Evolutionary conservation across 2,329 filamentous ascomycete species (phyloP).

Genomic region (Alternaria dauci): DNA sequence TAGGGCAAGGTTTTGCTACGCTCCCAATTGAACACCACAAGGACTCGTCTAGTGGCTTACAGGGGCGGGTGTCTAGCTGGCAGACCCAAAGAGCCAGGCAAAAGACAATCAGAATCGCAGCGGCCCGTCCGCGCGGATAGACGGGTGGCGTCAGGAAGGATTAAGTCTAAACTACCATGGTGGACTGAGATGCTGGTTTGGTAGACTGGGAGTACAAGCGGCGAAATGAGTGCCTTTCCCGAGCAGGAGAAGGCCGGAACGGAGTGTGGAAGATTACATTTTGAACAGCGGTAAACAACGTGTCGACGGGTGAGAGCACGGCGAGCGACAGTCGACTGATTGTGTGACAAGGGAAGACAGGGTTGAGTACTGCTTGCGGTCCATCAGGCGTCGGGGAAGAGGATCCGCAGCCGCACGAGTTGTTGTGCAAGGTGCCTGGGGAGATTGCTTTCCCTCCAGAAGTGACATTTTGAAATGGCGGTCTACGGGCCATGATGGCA

Average conservation of each 20-base stretch:
- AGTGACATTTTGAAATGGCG: conserved; percentile 36
- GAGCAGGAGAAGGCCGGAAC: conserved; percentile 14
- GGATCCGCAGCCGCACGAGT: conserved; percentile 21
- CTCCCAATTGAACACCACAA: conserved; percentile 6
- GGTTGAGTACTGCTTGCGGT: conserved; percentile 17
- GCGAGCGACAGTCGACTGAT: conserved; percentile 21
- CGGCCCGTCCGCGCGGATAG: conserved; percentile 49
- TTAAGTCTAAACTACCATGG: conserved; percentile 29
- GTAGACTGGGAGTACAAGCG: conserved; percentile 30
- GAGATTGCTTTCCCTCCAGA: conserved; percentile 21
- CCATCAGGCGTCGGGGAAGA: conserved; percentile 26
- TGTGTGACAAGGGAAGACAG: conserved; percentile 30
- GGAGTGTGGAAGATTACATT: conserved; percentile 16
- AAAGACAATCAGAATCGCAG: conserved; percentile 43
- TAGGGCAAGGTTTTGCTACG: conserved; percentile 13
- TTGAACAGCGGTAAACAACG: conserved; percentile 35
- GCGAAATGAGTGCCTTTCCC: conserved; percentile 25
- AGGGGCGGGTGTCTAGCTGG: conserved; percentile 35
- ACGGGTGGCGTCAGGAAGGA: conserved; percentile 40
- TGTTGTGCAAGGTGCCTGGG: conserved; percentile 18
- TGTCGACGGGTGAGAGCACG: conserved; percentile 31
- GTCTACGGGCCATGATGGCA: conserved; percentile 32
- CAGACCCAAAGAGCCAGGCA: conserved; percentile 32
- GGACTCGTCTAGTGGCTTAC: conserved; percentile 23
- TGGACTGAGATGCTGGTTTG: conserved; percentile 39